Evolutionary conservation across 139 green algal species (phyloP), one percentile per base, ranked within the genome.

Genomic region (Picochlorum sp.): DNA sequence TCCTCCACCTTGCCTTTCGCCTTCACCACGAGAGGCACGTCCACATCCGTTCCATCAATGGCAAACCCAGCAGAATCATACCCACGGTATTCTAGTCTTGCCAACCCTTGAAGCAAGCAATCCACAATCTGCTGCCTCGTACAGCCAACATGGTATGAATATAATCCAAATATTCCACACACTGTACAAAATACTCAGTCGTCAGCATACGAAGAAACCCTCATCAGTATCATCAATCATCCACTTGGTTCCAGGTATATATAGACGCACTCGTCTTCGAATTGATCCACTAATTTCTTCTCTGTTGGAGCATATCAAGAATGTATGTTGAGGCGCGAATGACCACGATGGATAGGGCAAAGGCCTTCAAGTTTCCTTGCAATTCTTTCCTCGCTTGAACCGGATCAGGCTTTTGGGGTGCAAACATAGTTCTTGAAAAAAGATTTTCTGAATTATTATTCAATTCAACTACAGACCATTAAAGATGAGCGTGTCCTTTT

Each of bases 81-180:
- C 34, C 94, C 94, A 30, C 94, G 79, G 73, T 99, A 99, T 66
- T 99, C 94, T 7, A 99, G 80, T 18, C 94, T 75, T 58, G 82
- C 77, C 23, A 99, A 78, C 1, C 94, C 94, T 0, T 80, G 89
- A 61, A 97, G 85, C 58, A 97, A 75, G 30, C 79, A 76, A 8
- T 97, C 78, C 8, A 98, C 62, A 18, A 97, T 88, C 2, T 75
- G 71, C n/a, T 74, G 56, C 6, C 89, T 66, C 45, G 85, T 73
- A 23, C 65, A 64, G 4, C 69, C 56, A 5, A 90, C 68, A 21
- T 78, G 78, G 64, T 82, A 94, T 54, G 90, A 96, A 58, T 95
- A 91, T 74, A 97, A 97, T 0, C 92, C 93, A 49, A 98, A 97
- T 45, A 98, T 98, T 16, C 92, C 92, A 69, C 90, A 97, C 90